These are phyloP conservation scores for Saturnispora dispora DNA, from an alignment of 805 yeast species.

Conservation along the genomic window DNA sequence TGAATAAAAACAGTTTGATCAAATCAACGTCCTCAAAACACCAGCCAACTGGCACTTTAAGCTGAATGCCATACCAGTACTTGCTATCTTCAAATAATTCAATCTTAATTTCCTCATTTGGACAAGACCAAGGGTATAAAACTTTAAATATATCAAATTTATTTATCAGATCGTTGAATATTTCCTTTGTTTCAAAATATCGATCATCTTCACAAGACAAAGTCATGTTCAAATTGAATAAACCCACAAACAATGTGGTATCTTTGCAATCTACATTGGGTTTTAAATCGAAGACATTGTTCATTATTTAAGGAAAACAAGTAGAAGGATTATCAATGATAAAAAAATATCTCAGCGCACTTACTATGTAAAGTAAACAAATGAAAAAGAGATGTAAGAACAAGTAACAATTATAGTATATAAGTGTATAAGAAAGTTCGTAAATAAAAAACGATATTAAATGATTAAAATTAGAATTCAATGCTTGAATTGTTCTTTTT, in stretches of 20 bases:
- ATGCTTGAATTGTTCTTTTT: neutral
- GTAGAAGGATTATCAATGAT: neutral
- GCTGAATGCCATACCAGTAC: conserved; percentile 23
- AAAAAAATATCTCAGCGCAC: neutral
- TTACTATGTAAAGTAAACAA: neutral
- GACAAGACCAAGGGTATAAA: conserved; percentile 34
- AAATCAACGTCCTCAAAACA: conserved; percentile 38
- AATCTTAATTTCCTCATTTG: conserved; percentile 21
- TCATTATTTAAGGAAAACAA: neutral
- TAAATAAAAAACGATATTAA: neutral
- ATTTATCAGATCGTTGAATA: neutral
- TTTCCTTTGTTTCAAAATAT: neutral
- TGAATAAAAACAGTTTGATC: conserved; percentile 31
- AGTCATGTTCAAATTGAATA: conserved; percentile 1
- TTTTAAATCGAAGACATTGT: neutral
- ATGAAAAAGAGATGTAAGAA: neutral
- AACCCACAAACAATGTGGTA: neutral
- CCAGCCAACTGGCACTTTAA: conserved; percentile 37
- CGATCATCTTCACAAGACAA: conserved; percentile 2
- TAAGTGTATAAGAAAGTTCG: neutral
- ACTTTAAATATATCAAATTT: conserved; percentile 30
- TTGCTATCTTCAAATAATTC: conserved; percentile 19
- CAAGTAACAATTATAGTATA: neutral
- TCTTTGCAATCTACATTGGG: neutral
- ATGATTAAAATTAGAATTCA: neutral